phyloP scores from a whole-genome alignment of 192 early-diverging fungal genomes.

The Phycomyces blakesleeanus region DNA sequence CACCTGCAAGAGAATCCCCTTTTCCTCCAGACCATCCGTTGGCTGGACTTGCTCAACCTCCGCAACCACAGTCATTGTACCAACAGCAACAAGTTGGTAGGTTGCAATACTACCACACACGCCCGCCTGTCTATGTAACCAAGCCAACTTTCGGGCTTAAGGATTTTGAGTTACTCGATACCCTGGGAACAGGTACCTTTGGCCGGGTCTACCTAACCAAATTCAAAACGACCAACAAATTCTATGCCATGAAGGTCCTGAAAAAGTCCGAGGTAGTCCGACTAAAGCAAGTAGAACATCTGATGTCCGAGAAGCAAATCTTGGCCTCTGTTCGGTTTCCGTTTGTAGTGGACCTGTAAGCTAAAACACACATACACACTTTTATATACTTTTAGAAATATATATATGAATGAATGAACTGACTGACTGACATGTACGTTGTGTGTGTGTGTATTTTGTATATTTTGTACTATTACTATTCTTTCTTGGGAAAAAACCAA shows the following conservation, averaged over 20 bases:
- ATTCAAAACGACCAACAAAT: conserved; percentile 63
- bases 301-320: conserved; percentile 81
- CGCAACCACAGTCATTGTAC: conserved; percentile 9
- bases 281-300: conserved; percentile 83
- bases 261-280: conserved; percentile 80
- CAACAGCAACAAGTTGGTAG: conserved; percentile 18
- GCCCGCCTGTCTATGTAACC: conserved; percentile 33
- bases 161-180: conserved; percentile 51
- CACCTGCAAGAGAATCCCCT: background rate
- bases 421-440: background rate
- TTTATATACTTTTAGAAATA: no score
- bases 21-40: conserved; percentile 30
- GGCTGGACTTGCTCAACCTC: conserved; percentile 16
- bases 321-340: conserved; percentile 68
- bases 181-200: conserved; percentile 91
- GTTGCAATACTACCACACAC: conserved; percentile 34
- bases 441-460: no score
- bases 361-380: background rate
- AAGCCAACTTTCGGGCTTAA: conserved; percentile 41
- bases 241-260: conserved; percentile 83
- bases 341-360: conserved; percentile 81
- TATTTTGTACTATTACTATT: no score
- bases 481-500: no score
- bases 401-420: no score
- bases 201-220: conserved; percentile 89